These are phyloP conservation scores for Solanum chmielewskii DNA, from an alignment of 257 asterid species.

Conservation along the genomic window DNA sequence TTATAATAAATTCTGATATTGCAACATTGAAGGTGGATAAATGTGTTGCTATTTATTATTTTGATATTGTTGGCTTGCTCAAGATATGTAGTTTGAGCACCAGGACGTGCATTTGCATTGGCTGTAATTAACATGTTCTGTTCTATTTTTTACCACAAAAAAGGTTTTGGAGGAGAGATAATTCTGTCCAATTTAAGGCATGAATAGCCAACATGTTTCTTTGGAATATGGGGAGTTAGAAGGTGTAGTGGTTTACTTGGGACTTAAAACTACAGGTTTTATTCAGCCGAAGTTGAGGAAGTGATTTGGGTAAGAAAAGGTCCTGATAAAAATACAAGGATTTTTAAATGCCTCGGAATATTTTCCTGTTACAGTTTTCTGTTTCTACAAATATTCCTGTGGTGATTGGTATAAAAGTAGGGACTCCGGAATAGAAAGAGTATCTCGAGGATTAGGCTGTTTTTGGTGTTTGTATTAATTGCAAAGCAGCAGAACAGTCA, in stretches of 20 bases:
- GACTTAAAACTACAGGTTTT: neutral
- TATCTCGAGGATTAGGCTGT: neutral
- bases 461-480: neutral
- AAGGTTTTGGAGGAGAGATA: neutral
- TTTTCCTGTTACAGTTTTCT: neutral
- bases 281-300: neutral
- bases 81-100: neutral
- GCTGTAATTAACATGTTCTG: neutral
- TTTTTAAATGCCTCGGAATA: neutral
- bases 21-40: neutral
- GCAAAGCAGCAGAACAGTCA: neutral
- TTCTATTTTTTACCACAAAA: neutral
- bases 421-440: neutral
- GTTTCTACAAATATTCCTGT: neutral
- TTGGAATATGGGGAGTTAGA: neutral
- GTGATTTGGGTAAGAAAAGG: neutral
- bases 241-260: neutral
- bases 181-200: neutral
- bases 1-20: neutral
- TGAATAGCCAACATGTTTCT: neutral
- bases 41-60: neutral
- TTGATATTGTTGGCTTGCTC: neutral
- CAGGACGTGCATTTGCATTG: neutral
- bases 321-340: neutral
- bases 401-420: neutral